A percentile compares a stretch with the other conserved stretches of the same genome.
Conservation (phyloP, 371 early-diverging fungal genomes). For the Lichtheimia corymbifera region DNA sequence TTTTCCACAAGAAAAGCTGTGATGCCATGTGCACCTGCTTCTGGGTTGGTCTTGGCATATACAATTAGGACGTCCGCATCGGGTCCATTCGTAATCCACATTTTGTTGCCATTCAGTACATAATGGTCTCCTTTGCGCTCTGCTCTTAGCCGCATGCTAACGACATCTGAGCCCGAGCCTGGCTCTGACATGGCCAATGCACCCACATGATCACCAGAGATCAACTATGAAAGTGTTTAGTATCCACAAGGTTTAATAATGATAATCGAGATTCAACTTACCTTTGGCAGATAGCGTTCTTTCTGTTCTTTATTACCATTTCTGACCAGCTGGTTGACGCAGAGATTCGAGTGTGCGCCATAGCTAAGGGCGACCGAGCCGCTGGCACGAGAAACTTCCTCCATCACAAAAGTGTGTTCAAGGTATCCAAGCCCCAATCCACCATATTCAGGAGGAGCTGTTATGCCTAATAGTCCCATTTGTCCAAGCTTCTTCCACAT, state of each 20-base stretch:
- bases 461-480: slow-evolving; percentile 94
- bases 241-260: background rate
- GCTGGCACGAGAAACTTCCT: slow-evolving; percentile 89
- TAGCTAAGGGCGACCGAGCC: slow-evolving; percentile 93
- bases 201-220: slow-evolving; percentile 90
- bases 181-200: slow-evolving; percentile 97
- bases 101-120: slow-evolving; percentile 85
- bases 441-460: slow-evolving; percentile 85
- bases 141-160: slow-evolving; percentile 89
- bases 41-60: slow-evolving; percentile 90
- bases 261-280: slow-evolving; percentile 2
- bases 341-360: slow-evolving; percentile 97
- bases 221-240: slow-evolving; percentile 45
- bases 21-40: slow-evolving; percentile 85
- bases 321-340: slow-evolving; percentile 95
- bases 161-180: slow-evolving; percentile 92
- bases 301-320: slow-evolving; percentile 93
- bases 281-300: slow-evolving; percentile 87
- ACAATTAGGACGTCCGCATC: slow-evolving; percentile 93
- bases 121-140: slow-evolving; percentile 83
- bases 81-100: slow-evolving; percentile 99
- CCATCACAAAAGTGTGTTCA: slow-evolving; percentile 92
- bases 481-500: slow-evolving; percentile 97
- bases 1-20: slow-evolving; percentile 95
- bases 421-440: slow-evolving; percentile 92